These are phyloP conservation scores for Pseudomassariella vexata DNA, from an alignment of 2,329 filamentous ascomycete species.

Conservation along the genomic window DNA sequence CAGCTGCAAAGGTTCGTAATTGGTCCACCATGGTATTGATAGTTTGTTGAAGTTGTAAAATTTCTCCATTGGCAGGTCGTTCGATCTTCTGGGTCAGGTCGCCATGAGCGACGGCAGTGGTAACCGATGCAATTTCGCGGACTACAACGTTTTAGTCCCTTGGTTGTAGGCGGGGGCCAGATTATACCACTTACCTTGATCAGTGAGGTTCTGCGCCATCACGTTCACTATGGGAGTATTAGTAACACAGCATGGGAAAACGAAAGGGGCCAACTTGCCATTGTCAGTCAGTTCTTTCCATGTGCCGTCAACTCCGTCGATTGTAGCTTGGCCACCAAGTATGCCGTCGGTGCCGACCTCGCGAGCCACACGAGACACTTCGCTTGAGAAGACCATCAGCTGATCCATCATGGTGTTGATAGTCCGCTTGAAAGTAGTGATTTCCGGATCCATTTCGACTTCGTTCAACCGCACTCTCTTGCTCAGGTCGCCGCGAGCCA, in stretches of 20 bases:
- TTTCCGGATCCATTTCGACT: conserved; percentile 96
- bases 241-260: conserved; percentile 9
- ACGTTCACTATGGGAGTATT: conserved; percentile 57
- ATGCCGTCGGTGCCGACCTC: conserved; percentile 96
- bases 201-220: conserved; percentile 77
- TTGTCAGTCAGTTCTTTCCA: conserved; percentile 97
- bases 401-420: conserved; percentile 99
- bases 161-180: neutral
- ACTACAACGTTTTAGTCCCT: conserved; percentile 36
- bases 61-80: conserved; percentile 74
- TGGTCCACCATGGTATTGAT: conserved; percentile 91
- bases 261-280: conserved; percentile 35
- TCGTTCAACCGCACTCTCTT: conserved; percentile 96
- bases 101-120: conserved; percentile 76
- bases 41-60: conserved; percentile 75
- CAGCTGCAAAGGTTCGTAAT: conserved; percentile 74
- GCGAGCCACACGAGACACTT: conserved; percentile 88
- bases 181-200: conserved; percentile 49
- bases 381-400: conserved; percentile 90
- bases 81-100: conserved; percentile 82
- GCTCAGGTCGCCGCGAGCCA: conserved; percentile 89
- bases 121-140: conserved; percentile 79
- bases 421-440: conserved; percentile 93
- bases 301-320: conserved; percentile 89
- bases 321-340: conserved; percentile 87